Base-by-base conservation (phyloP, 2,329 filamentous ascomycete species). In the Verticillium longisporum region DNA sequence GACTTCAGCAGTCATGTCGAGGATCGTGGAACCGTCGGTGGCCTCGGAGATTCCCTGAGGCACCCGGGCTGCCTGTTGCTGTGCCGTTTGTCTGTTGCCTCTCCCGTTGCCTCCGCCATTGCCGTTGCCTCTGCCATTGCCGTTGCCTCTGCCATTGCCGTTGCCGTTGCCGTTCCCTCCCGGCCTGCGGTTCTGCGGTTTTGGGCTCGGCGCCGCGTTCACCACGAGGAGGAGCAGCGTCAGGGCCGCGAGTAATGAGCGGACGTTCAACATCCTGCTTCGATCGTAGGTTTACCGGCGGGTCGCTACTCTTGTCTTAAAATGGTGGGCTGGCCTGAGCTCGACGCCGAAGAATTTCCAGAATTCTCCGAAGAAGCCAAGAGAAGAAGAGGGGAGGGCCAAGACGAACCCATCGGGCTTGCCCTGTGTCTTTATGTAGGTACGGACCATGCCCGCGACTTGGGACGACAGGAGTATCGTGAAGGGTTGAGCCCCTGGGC, bases 1-100 rank as follows among this genome's bases (percentile, higher is more conserved):
- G 62, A 86, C 79, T 10, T 73, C 76, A 4, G 79, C 81, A 2
- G 79, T 85, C 60, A 77, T 78, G 66, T 86, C 82, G 31, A 86
- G 68, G 41, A 85, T 85, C 45, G 72, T 81, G 2, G 79, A 82
- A 4, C 83, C 83, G 69, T 86, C 82, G 0, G 78, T 79, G 2
- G 83, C 82, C 31, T 65, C 62, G 5, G 76, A 74, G 18, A 79
- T 63, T 6, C 76, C 74, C 55, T 74, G 70, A 3, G 73, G 70
- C 31, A 74, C 59, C 15, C 66, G 61, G 6, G 68, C 67, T 9
- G 67, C 68, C 64, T 69, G 66, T 59, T 72, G 67, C 61, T 73
- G 71, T 32, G 68, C 66, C 9, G 70, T 72, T 58, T 64, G 62
- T 1, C 54, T 59, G 60, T 26, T 26, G 1, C 38, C 38, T 15